A percentile compares a stretch with the other conserved stretches of the same genome.
These are phyloP conservation scores for Candida dendrica DNA, from an alignment of 805 yeast genomes.

Conservation along the genomic window DNA sequence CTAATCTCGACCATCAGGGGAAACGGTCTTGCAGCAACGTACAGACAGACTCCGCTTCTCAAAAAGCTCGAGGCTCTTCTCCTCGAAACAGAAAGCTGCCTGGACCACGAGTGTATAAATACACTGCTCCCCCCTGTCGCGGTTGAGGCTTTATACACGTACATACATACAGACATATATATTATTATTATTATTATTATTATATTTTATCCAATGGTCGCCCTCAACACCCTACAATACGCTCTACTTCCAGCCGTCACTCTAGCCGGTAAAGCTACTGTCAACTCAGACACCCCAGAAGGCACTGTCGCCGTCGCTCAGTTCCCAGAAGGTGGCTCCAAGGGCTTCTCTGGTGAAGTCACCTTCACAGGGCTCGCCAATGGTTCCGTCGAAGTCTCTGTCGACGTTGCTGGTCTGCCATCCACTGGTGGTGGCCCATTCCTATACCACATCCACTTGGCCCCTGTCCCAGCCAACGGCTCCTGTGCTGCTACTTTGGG, in stretches of 20 bases:
- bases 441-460: conserved; percentile 53
- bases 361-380: conserved; percentile 46
- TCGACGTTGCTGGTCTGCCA: conserved; percentile 59
- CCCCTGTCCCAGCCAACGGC: conserved; percentile 37
- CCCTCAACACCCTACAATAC: background rate
- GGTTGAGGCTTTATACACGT: too few species aligned
- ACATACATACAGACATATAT: too few species aligned
- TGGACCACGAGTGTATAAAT: too few species aligned
- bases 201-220: background rate
- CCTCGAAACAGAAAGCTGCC: too few species aligned
- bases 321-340: conserved; percentile 32
- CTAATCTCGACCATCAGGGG: too few species aligned
- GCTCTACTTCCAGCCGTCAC: background rate
- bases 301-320: conserved; percentile 40
- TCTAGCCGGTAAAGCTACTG: conserved; percentile 28
- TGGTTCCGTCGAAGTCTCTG: conserved; percentile 48
- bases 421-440: conserved; percentile 62
- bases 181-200: too few species aligned
- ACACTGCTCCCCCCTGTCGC: too few species aligned
- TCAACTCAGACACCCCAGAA: conserved; percentile 28
- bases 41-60: too few species aligned
- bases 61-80: too few species aligned
- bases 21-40: too few species aligned
- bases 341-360: conserved; percentile 23
- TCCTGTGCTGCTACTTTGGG: conserved; percentile 44